Evolutionary conservation across 371 early-diverging fungal genomes (phyloP), one percentile per base, ranked within the genome.

Genomic region (Mortierella sp.): DNA sequence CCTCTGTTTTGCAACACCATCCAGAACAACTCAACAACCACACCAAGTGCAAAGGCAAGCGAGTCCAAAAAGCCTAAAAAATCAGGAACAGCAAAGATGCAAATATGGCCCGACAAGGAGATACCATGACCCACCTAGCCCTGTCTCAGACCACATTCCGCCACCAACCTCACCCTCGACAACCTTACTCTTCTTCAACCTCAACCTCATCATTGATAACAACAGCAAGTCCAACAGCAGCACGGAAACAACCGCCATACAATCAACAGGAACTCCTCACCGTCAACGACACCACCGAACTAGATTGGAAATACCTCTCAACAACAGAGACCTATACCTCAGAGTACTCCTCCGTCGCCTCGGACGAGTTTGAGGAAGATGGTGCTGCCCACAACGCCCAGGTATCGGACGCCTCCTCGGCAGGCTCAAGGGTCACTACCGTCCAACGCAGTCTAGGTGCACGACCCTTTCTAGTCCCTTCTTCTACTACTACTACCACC

Each of bases 231-330:
- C 58, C 16, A 29, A 19, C 26, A 55, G 0, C 61, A 41, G 24
- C 70, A 39, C 68, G 37, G 43, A n/a, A 40, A 64, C 58, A 45
- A 63, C 39, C 24, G 39, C 16, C 24, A 14, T 47, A 31, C 53
- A 39, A 53, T 24, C n/a, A 65, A 43, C 68, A 69, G 22, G 44
- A 58, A 24, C 68, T 39, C 48, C 43, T 50, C 68, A 34, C 61
- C 40, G 52, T 37, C 40, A 47, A 68, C 44, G 67, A 77, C 16
- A 47, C 77, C 1, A 14, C 55, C 26, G 83, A 78, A 14, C 73
- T 83, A 13, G 73, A 83, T 52, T 78, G 83, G 83, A 79, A 79
- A 16, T 83, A 83, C 43, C 72, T 78, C 26, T 78, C 83, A 26
- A 26, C 77, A n/a, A 58, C 77, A 16, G 77, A 81, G 14, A 40